Conservation (phyloP, 257 asterid species). For the Rhazya stricta region DNA sequence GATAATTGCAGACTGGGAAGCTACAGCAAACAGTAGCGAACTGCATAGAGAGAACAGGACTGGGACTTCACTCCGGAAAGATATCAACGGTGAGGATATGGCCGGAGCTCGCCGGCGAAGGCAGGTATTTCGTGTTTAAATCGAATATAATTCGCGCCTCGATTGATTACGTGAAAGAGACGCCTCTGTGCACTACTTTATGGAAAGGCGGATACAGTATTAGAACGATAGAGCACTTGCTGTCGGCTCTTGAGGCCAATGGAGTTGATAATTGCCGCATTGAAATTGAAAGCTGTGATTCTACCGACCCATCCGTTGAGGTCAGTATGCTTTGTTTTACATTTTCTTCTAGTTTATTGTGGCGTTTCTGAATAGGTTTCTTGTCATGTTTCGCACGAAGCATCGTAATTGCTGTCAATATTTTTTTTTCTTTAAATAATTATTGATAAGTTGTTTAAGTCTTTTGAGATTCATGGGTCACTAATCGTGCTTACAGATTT, state of each 20-base stretch:
- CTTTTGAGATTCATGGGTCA: neutral
- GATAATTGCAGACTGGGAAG: constrained; percentile 62
- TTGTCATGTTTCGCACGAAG: neutral
- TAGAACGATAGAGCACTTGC: constrained; percentile 84
- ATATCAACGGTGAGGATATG: constrained; percentile 51
- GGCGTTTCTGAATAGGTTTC: neutral
- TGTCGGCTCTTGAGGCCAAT: constrained; percentile 82
- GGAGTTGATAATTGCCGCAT: constrained; percentile 84
- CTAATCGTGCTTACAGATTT: neutral
- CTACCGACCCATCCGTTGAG: constrained; percentile 52
- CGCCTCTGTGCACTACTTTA: constrained; percentile 74
- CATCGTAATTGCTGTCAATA: neutral
- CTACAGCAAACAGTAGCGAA: constrained; percentile 66
- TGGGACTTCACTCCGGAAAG: constrained; percentile 82
- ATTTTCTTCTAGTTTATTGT: neutral
- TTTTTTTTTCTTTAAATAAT: neutral
- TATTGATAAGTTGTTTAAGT: neutral
- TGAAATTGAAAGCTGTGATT: constrained; percentile 47
- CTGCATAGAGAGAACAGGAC: constrained; percentile 60
- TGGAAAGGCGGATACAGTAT: constrained; percentile 57
- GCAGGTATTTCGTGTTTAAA: constrained; percentile 59
- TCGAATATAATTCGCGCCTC: constrained; percentile 61
- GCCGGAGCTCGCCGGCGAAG: constrained; percentile 62
- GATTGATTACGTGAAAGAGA: constrained; percentile 45
- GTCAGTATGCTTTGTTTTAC: constrained; percentile 23